phyloP scores from a whole-genome alignment of 352 stramenopile species.

The Globisporangium splendens region DNA sequence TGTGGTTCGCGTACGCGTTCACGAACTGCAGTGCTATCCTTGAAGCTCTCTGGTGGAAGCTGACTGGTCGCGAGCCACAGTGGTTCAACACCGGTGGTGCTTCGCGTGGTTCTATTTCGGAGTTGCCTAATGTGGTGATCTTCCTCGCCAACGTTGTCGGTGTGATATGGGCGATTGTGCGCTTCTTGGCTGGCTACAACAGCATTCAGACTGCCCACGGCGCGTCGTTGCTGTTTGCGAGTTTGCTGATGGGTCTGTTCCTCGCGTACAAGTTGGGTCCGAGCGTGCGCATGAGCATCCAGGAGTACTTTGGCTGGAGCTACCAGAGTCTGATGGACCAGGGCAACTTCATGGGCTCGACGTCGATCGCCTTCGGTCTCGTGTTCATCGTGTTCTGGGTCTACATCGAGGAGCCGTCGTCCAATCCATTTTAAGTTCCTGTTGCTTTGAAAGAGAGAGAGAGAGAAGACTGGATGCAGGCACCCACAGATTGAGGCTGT shows the following conservation, averaged over 20 bases:
- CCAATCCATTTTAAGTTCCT: slow-evolving; percentile 65
- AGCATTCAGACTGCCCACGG: slow-evolving; percentile 67
- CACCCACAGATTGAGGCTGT: not conserved
- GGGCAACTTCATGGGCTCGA: slow-evolving; percentile 76
- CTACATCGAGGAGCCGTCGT: slow-evolving; percentile 77
- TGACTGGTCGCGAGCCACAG: slow-evolving; percentile 72
- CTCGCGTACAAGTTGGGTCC: slow-evolving; percentile 77
- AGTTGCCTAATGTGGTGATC: slow-evolving; percentile 76
- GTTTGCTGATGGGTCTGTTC: slow-evolving; percentile 80
- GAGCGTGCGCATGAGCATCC: slow-evolving; percentile 82
- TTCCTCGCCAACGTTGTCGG: slow-evolving; percentile 71
- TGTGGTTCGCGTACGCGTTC: slow-evolving; percentile 84
- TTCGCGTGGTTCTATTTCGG: slow-evolving; percentile 52
- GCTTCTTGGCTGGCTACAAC: slow-evolving; percentile 81
- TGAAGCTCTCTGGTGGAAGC: slow-evolving; percentile 81
- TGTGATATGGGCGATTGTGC: slow-evolving; percentile 66
- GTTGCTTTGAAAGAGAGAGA: not conserved
- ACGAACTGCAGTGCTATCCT: slow-evolving; percentile 75
- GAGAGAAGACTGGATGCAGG: slow-evolving; percentile 7
- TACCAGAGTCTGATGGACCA: slow-evolving; percentile 84
- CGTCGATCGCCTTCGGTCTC: slow-evolving; percentile 70
- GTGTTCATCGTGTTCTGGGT: slow-evolving; percentile 82
- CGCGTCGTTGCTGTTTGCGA: slow-evolving; percentile 68
- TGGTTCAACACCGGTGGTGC: slow-evolving; percentile 83
- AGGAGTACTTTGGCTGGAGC: slow-evolving; percentile 88